Percentiles rank a stretch among this genome's conserved stretches.
These are phyloP conservation scores for Hymenoscyphus fructigenus DNA, from an alignment of 2,329 filamentous ascomycete genomes.

Conservation along the genomic window DNA sequence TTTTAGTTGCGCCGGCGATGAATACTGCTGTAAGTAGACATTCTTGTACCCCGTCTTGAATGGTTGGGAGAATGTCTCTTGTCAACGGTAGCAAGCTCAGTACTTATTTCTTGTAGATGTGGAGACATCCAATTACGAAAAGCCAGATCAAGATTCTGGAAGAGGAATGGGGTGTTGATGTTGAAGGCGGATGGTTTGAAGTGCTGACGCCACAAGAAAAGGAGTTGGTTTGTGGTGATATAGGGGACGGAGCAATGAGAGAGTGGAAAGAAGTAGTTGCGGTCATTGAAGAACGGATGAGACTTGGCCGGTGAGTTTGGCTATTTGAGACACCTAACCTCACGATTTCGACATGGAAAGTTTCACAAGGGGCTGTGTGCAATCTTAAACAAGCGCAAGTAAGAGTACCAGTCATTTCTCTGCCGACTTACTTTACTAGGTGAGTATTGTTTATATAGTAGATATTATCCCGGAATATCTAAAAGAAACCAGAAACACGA, in stretches of 20 bases:
- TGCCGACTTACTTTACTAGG: background rate
- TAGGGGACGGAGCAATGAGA: slow-evolving; percentile 79
- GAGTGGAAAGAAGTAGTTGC: slow-evolving; percentile 75
- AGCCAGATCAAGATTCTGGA: slow-evolving; percentile 69
- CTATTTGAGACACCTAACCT: slow-evolving; percentile 3
- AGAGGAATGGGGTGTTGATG: slow-evolving; percentile 68
- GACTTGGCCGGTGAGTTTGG: slow-evolving; percentile 8
- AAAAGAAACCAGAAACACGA: background rate
- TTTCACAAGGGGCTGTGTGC: background rate
- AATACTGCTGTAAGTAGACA: slow-evolving; percentile 58
- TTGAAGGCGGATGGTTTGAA: slow-evolving; percentile 69
- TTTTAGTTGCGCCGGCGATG: slow-evolving; percentile 80
- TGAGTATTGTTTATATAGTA: background rate
- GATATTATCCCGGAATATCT: background rate
- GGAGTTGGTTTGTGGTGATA: slow-evolving; percentile 79
- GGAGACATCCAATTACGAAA: slow-evolving; percentile 76
- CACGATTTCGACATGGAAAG: background rate
- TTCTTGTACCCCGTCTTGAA: background rate
- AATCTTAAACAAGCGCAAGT: background rate
- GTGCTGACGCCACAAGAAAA: slow-evolving; percentile 74
- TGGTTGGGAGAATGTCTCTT: too few relatives aligned
- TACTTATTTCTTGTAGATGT: slow-evolving; percentile 55
- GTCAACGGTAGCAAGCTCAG: background rate
- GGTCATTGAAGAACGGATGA: slow-evolving; percentile 54
- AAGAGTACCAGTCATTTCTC: background rate